A percentile compares a stretch with the other conserved stretches of the same genome.
Conservation (phyloP, 805 yeast genomes). For the Nakazawaea siamensis region DNA sequence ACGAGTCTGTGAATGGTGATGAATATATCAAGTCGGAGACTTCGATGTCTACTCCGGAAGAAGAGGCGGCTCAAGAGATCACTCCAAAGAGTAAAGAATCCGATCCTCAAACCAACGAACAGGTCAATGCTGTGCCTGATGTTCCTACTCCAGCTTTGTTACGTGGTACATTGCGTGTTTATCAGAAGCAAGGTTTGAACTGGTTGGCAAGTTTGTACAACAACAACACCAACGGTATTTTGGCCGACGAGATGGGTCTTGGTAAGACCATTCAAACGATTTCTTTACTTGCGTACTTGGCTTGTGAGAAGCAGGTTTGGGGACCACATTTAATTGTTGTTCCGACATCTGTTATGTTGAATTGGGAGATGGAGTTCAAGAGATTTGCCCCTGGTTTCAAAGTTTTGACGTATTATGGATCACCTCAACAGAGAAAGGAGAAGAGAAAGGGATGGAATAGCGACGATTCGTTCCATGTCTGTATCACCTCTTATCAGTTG, state of each 20-base stretch:
- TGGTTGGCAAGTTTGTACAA: constrained; percentile 95
- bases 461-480: constrained; percentile 91
- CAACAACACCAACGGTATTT: constrained; percentile 88
- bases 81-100: constrained; percentile 12
- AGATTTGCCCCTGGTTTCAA: constrained; percentile 98
- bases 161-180: constrained; percentile 77
- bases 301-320: constrained; percentile 92
- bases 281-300: constrained; percentile 74
- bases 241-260: constrained; percentile 98
- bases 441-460: constrained; percentile 98
- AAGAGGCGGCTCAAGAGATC: constrained; percentile 14
- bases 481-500: constrained; percentile 93
- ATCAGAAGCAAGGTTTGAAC: constrained; percentile 93
- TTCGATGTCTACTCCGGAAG: constrained; percentile 28
- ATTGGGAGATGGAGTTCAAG: constrained; percentile 99
- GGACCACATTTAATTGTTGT: constrained; percentile 97
- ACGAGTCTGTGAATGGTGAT: constrained; percentile 25
- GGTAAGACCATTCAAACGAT: constrained; percentile 97
- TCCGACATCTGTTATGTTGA: constrained; percentile 94
- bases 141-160: constrained; percentile 73
- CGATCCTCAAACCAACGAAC: constrained; percentile 24
- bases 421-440: constrained; percentile 93
- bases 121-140: constrained; percentile 43
- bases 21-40: constrained; percentile 18
- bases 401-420: constrained; percentile 90